These are phyloP conservation scores for Pseudofabraea citricarpa DNA, from an alignment of 2,329 filamentous ascomycete species.

Conservation along the genomic window DNA sequence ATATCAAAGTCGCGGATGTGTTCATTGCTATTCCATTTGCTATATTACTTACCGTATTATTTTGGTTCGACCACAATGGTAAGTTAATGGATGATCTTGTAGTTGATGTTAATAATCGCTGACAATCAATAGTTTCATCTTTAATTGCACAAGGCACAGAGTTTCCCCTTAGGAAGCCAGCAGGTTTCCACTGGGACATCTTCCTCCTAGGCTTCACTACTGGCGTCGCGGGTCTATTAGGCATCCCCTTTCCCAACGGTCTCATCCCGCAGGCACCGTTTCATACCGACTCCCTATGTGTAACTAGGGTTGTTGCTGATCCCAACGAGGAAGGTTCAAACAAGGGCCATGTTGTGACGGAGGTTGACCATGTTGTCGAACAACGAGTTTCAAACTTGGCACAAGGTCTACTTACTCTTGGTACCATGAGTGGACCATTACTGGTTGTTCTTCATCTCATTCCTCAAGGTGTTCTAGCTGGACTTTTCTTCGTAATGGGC, in stretches of 20 bases:
- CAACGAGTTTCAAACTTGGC: constrained; percentile 75
- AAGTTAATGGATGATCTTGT: constrained; percentile 19
- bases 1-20: constrained; percentile 65
- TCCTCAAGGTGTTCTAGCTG: constrained; percentile 73
- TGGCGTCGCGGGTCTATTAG: constrained; percentile 68
- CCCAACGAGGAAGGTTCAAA: constrained; percentile 47
- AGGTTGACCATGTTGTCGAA: constrained; percentile 63
- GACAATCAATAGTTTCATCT: constrained; percentile 57
- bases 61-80: constrained; percentile 90
- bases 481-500: constrained; percentile 82
- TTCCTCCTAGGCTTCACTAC: constrained; percentile 78
- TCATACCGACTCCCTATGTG: constrained; percentile 74
- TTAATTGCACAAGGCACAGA: constrained; percentile 80
- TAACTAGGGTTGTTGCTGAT: constrained; percentile 51
- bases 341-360: constrained; percentile 51
- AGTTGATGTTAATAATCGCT: background rate
- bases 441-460: constrained; percentile 72
- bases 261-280: constrained; percentile 81
- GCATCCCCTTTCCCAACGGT: constrained; percentile 77
- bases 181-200: constrained; percentile 82
- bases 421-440: constrained; percentile 73
- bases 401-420: constrained; percentile 72
- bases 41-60: constrained; percentile 74
- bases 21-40: constrained; percentile 88
- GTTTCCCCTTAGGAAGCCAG: constrained; percentile 74